Base-by-base conservation (phyloP, 1,284 basidiomycete genomes). In the Irpex sp. region DNA sequence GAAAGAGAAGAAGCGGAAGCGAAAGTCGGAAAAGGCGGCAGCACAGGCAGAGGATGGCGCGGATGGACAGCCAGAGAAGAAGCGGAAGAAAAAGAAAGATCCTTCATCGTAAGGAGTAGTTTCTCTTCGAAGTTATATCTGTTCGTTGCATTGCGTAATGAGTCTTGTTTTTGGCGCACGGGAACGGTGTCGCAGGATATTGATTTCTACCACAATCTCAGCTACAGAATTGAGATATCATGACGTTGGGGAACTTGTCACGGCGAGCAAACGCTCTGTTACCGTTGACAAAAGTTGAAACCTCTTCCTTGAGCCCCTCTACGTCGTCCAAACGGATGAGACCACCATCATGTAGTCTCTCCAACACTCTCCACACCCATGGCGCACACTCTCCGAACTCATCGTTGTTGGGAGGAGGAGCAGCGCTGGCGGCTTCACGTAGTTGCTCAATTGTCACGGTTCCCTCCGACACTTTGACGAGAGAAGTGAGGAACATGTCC, bases 11-110 rank as follows among this genome's bases (percentile, higher is more conserved):
- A 77, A 76, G 66, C 69, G 69, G 53, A 73, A 72, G 60, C 67
- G 66, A 56, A 71, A 69, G 56, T 68, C 68, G 58, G 64, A 71
- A 63, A 70, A 70, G 57, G 71, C 74, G 58, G 72, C 69, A 69
- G 64, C 53, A 51, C 23, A 67, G 64, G 62, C 71, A 61, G 63
- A 53, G 55, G 67, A 72, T 18, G n/a, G 10, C 65, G 67, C 71
- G 69, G 64, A 69, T 69, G 60, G 48, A 33, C 63, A 63, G 54
- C 75, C 75, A 64, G 73, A 71, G 52, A 72, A 74, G 53, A 67
- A 72, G 56, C 74, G 69, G 62, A 78, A 77, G 61, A 72, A 71
- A 66, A 75, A 71, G 64, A 73, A 66, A 66, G 63, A 71, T 64
- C 21, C 58, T 51, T 42, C 48, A n/a, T 58, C 60, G 39, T 61